Evolutionary conservation across 202 grass and related monocot genomes (phyloP).

Genomic region (Schoenoplectus tabernaemontani): DNA sequence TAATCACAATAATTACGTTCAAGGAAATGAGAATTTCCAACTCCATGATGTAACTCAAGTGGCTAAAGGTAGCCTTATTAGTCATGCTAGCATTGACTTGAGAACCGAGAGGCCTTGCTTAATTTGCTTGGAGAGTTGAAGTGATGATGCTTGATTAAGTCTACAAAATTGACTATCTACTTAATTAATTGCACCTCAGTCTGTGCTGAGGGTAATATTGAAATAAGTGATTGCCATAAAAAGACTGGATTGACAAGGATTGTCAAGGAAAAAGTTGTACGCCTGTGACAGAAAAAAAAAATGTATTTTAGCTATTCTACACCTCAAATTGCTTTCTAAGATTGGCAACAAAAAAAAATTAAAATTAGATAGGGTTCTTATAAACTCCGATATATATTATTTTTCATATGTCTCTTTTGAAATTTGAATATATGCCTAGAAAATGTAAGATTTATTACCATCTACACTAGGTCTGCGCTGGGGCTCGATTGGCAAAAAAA

Average conservation of each 20-base stretch:
- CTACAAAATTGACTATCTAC: not conserved
- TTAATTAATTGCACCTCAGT: not conserved
- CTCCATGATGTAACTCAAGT: not conserved
- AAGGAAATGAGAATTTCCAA: not conserved
- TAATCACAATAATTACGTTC: constrained; percentile 13
- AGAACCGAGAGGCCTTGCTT: not conserved
- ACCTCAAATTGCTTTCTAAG: not conserved
- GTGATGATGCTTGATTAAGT: not conserved
- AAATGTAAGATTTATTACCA: too few relatives aligned
- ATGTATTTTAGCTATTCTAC: not conserved
- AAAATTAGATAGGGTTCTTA: too few relatives aligned
- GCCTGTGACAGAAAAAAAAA: not conserved
- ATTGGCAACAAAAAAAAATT: not conserved
- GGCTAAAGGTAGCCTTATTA: not conserved
- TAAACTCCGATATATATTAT: too few relatives aligned
- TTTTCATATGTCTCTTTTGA: too few relatives aligned
- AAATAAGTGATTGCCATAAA: not conserved
- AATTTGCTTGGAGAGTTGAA: not conserved
- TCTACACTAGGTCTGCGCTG: too few relatives aligned
- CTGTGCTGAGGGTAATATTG: too few relatives aligned
- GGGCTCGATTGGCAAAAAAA: too few relatives aligned
- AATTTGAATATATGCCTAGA: too few relatives aligned
- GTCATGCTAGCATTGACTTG: constrained; percentile 1
- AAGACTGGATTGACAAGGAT: not conserved
- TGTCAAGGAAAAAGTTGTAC: not conserved